A percentile compares a stretch with the other conserved stretches of the same genome.
These are phyloP conservation scores for Eutrema yunnanense DNA, from an alignment of 345 rosid species.

Conservation along the genomic window DNA sequence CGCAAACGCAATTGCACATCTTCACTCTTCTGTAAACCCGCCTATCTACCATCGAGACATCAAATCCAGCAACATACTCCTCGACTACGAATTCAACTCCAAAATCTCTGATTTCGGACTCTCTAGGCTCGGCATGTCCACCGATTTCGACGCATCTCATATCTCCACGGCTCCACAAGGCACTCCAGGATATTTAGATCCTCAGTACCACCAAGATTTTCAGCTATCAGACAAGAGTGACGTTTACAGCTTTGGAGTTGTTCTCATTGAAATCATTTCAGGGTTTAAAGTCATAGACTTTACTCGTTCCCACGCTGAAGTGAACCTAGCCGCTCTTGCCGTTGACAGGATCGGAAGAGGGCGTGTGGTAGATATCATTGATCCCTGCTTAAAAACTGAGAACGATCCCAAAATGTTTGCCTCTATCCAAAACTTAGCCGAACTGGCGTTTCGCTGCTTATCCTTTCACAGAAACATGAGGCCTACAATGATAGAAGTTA, in stretches of 20 bases:
- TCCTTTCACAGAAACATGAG: slow-evolving; percentile 62
- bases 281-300: slow-evolving; percentile 62
- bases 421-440: slow-evolving; percentile 47
- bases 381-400: slow-evolving; percentile 37
- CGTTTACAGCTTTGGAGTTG: slow-evolving; percentile 77
- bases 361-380: slow-evolving; percentile 48
- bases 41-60: slow-evolving; percentile 86
- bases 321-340: slow-evolving; percentile 58
- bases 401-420: slow-evolving; percentile 39
- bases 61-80: slow-evolving; percentile 83
- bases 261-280: slow-evolving; percentile 60
- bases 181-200: slow-evolving; percentile 87
- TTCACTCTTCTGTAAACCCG: slow-evolving; percentile 64
- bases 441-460: slow-evolving; percentile 72
- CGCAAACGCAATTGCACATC: slow-evolving; percentile 75
- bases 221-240: slow-evolving; percentile 87
- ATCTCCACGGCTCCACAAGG: slow-evolving; percentile 95
- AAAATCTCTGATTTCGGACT: slow-evolving; percentile 95
- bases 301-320: slow-evolving; percentile 43
- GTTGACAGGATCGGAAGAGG: slow-evolving; percentile 53
- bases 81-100: slow-evolving; percentile 56
- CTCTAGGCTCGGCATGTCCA: slow-evolving; percentile 64
- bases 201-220: slow-evolving; percentile 78
- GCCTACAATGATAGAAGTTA: slow-evolving; percentile 62
- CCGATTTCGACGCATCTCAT: slow-evolving; percentile 50